These are phyloP conservation scores for Suillus clintonianus DNA, from an alignment of 768 basidiomycete species.

Conservation along the genomic window DNA sequence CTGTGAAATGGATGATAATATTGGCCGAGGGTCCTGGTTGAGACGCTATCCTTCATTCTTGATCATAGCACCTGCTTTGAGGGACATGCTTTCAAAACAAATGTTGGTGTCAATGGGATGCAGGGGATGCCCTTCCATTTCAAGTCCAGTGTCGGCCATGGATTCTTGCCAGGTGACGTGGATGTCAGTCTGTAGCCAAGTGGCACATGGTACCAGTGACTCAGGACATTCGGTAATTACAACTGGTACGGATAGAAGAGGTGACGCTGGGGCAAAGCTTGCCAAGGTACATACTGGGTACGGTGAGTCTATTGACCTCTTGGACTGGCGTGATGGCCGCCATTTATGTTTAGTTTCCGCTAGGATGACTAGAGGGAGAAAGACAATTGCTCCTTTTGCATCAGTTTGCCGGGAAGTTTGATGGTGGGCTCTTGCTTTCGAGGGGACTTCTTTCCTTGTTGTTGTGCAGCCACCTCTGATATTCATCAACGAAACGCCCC, in stretches of 20 bases:
- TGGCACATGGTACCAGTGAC: background rate
- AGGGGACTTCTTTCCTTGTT: background rate
- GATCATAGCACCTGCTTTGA: background rate
- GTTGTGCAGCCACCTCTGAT: background rate
- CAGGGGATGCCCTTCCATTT: background rate
- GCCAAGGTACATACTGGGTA: background rate
- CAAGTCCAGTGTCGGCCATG: background rate
- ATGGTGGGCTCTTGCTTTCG: background rate
- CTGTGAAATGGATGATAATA: background rate
- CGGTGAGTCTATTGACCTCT: background rate
- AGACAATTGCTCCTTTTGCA: background rate
- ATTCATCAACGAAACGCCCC: background rate
- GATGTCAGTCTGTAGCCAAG: background rate
- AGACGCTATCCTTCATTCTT: background rate
- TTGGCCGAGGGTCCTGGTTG: background rate
- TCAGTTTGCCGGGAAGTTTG: background rate
- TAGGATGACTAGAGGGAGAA: background rate
- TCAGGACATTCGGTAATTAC: background rate
- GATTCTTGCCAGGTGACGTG: background rate
- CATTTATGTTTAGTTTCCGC: background rate
- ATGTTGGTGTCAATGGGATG: background rate
- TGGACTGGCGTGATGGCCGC: background rate
- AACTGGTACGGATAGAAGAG: background rate
- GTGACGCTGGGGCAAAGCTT: background rate
- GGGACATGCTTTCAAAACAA: background rate